Evolutionary conservation across 2,329 filamentous ascomycete species (phyloP).

Genomic region (Aspergillus sp.): DNA sequence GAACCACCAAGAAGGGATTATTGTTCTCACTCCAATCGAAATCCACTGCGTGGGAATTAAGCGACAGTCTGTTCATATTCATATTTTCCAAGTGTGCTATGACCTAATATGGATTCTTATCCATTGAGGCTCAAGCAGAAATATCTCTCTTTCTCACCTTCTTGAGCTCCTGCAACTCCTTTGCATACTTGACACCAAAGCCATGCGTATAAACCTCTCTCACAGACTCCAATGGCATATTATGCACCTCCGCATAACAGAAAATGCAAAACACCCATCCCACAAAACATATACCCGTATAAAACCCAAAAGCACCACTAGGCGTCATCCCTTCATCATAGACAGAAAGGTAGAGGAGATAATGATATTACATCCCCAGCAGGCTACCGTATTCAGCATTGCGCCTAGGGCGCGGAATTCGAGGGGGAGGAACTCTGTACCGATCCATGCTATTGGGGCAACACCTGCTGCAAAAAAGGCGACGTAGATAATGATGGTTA

Average conservation of each 20-base stretch:
- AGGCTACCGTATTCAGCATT: slow-evolving; percentile 33
- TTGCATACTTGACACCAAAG: slow-evolving; percentile 42
- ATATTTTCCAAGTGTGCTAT: too few relatives aligned
- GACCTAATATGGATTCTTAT: too few relatives aligned
- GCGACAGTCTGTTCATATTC: too few relatives aligned
- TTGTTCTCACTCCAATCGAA: too few relatives aligned
- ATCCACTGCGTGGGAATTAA: too few relatives aligned
- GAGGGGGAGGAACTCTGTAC: slow-evolving; percentile 44
- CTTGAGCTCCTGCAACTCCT: slow-evolving; percentile 31
- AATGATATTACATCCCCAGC: slow-evolving; percentile 43
- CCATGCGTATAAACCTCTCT: slow-evolving; percentile 47
- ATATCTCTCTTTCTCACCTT: background rate
- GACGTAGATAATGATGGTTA: slow-evolving; percentile 42
- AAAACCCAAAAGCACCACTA: slow-evolving; percentile 48
- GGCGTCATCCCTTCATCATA: slow-evolving; percentile 48
- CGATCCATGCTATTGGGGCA: slow-evolving; percentile 46
- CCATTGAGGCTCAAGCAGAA: too few relatives aligned
- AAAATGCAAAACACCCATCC: slow-evolving; percentile 46
- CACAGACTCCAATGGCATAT: slow-evolving; percentile 52
- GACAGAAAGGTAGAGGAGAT: slow-evolving; percentile 46
- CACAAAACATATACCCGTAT: slow-evolving; percentile 45
- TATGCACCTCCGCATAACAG: slow-evolving; percentile 52
- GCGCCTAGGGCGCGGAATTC: slow-evolving; percentile 46
- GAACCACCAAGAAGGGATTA: too few relatives aligned
- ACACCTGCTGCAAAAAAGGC: slow-evolving; percentile 43